Evolutionary conservation across 1,284 basidiomycete species (phyloP).

Genomic region (Leccinum pachyderme): DNA sequence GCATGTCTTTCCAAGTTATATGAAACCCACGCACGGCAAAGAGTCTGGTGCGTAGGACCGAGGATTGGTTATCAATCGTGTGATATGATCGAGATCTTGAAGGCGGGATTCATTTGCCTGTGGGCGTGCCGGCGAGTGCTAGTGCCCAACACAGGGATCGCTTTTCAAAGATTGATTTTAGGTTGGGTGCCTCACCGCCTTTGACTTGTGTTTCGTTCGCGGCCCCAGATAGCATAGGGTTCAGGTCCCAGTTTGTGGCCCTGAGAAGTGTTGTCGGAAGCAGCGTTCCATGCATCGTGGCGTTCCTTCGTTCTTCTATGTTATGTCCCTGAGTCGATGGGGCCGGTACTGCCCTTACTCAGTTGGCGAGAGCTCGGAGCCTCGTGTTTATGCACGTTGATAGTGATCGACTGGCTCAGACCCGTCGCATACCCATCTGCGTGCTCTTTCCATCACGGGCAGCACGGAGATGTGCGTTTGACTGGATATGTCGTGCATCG

Average conservation of each 20-base stretch:
- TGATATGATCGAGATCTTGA: background rate
- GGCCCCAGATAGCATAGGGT: background rate
- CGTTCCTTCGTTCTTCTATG: slow-evolving; percentile 2
- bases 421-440: background rate
- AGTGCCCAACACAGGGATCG: background rate
- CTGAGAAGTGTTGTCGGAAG: background rate
- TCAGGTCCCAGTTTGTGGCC: background rate
- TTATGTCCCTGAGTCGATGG: background rate
- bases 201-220: background rate
- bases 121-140: background rate
- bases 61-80: background rate
- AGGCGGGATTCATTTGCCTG: background rate
- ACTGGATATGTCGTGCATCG: background rate
- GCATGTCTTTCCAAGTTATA: background rate
- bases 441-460: background rate
- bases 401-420: background rate
- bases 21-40: background rate
- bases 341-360: background rate
- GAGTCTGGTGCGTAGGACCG: background rate
- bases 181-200: slow-evolving; percentile 3
- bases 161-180: slow-evolving; percentile 4
- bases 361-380: too few relatives aligned
- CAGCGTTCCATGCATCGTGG: slow-evolving; percentile 4
- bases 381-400: slow-evolving; percentile 8
- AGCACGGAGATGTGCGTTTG: background rate